Evolutionary conservation across 2,329 filamentous ascomycete genomes (phyloP), one percentile per base, ranked within the genome.

Genomic region (Apiospora koreana): DNA sequence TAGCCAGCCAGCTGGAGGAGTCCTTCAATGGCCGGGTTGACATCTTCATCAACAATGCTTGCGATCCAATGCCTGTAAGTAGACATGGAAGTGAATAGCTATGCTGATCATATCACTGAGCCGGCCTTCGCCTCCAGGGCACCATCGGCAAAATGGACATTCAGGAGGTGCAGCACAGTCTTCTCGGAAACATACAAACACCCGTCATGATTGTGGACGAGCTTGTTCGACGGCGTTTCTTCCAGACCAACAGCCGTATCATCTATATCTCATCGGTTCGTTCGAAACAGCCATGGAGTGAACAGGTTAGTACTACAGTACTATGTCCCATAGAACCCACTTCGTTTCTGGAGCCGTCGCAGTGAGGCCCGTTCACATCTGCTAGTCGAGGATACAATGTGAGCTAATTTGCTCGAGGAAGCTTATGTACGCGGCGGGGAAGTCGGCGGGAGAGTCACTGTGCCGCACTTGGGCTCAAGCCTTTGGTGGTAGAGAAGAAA

Each of bases 401-500:
- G 50, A 35, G 18, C 50, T 35, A 28, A 58, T 58, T 31, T 31
- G 50, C 31, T 18, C 31, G 50, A 21, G 10, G 50, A 58, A 65
- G 62, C 75, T 81, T 25, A 78, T 82, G 76, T 81, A 81, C 54
- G 72, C 75, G 0, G 76, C 80, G 0, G 75, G 76, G 0, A 82
- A 81, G 68, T 79, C 80, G 0, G 80, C 79, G 0, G 77, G 79
- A 0, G 80, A 81, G 50, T 79, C 79, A 0, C 68, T 81, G 5
- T 80, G 78, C n/a, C 75, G 79, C n/a, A 79, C 78, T 8, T 82
- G 80, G 79, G 76, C 79, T 6, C 76, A 80, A 23, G 77, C 80
- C 0, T 80, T 81, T 70, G 79, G 79, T 1, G 79, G 79, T 0
- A 80, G 76, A 14, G 79, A 81, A 2, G 77, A 80, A 8, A 75